Percentiles rank a stretch among this genome's conserved stretches.
Conservation (phyloP, 768 basidiomycete genomes). For the Hypholoma sublateritium region DNA sequence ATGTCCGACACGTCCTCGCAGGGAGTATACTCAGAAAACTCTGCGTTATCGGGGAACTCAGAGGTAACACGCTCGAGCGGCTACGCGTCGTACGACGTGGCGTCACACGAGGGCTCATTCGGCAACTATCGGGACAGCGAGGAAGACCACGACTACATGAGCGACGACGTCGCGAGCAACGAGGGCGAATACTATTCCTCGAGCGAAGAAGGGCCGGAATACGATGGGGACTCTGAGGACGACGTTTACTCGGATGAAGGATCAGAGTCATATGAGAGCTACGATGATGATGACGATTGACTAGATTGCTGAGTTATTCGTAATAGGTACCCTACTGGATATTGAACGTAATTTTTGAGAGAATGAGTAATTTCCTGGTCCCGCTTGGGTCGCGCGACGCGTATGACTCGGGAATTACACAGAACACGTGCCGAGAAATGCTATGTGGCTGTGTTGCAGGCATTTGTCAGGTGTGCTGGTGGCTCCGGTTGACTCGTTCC, state of each 20-base stretch:
- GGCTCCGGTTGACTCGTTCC: not conserved
- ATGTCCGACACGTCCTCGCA: slow-evolving; percentile 9
- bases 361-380: too few relatives aligned
- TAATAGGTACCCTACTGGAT: not conserved
- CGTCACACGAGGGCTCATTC: slow-evolving; percentile 3
- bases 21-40: not conserved
- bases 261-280: slow-evolving; percentile 14
- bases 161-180: slow-evolving; percentile 22
- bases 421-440: not conserved
- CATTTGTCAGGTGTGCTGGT: slow-evolving; percentile 8
- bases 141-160: slow-evolving; percentile 18
- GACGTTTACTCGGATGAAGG: slow-evolving; percentile 16
- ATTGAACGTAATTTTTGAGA: too few relatives aligned
- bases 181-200: slow-evolving; percentile 21
- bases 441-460: not conserved
- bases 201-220: slow-evolving; percentile 17
- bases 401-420: too few relatives aligned
- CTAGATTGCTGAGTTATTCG: not conserved
- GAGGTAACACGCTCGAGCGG: slow-evolving; percentile 9
- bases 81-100: slow-evolving; percentile 16
- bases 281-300: slow-evolving; percentile 9
- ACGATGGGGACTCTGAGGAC: slow-evolving; percentile 13
- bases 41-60: slow-evolving; percentile 1
- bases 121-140: slow-evolving; percentile 11
- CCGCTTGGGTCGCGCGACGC: not conserved